Percentiles rank a stretch among this genome's conserved stretches.
Evolutionary conservation across 257 asterid genomes (phyloP).

Genomic region (Jaltomata sinuosa): DNA sequence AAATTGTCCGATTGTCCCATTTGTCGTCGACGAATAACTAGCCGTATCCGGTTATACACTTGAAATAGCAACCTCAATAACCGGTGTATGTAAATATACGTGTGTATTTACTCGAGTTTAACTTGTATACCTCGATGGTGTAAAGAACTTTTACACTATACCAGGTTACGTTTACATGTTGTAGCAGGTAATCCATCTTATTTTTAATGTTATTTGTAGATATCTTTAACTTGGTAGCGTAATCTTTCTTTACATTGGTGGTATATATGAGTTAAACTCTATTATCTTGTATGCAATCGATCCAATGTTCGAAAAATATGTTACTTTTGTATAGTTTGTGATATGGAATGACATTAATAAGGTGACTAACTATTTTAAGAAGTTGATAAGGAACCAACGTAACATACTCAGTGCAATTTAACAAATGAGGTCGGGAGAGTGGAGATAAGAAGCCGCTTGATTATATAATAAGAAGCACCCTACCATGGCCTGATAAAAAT

Average conservation of each 20-base stretch:
- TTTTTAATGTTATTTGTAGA: background rate
- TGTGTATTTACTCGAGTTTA: background rate
- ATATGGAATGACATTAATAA: no score
- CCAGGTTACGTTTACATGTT: background rate
- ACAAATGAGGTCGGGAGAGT: no score
- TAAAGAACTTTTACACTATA: background rate
- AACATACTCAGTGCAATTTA: no score
- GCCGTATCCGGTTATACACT: slow-evolving; percentile 52
- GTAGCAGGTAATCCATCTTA: background rate
- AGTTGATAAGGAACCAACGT: no score
- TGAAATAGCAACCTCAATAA: slow-evolving; percentile 16
- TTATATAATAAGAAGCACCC: no score
- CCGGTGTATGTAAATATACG: background rate
- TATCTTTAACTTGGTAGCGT: background rate
- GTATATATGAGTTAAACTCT: background rate
- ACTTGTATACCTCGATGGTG: background rate
- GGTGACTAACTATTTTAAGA: no score
- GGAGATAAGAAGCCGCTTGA: no score
- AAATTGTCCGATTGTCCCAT: slow-evolving; percentile 63
- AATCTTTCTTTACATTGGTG: background rate
- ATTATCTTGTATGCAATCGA: no score
- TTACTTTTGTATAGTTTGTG: no score
- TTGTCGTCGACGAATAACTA: slow-evolving; percentile 61
- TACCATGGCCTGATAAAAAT: no score
- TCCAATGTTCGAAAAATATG: no score